Percentiles rank a stretch among this genome's conserved stretches.
Conservation (phyloP, 179 eudicot species). For the Beta macrorhiza region DNA sequence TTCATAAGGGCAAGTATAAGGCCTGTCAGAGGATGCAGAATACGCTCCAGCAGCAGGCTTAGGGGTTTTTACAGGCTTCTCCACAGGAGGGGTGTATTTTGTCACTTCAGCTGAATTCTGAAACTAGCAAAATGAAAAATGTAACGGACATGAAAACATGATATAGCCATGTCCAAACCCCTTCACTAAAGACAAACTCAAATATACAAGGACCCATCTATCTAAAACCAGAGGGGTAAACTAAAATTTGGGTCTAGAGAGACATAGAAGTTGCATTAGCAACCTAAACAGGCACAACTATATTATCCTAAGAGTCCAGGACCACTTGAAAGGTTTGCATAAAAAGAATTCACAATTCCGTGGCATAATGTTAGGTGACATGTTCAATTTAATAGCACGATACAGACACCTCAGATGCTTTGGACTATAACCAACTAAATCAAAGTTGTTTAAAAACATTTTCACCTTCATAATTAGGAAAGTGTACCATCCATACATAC, state of each 20-base stretch:
- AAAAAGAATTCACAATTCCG: background rate
- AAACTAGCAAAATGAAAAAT: slow-evolving; percentile 5
- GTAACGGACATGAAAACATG: background rate
- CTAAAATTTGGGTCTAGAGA: background rate
- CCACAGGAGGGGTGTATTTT: slow-evolving; percentile 60
- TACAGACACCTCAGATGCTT: background rate
- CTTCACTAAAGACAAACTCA: background rate
- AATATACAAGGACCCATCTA: background rate
- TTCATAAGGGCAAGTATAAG: slow-evolving; percentile 80
- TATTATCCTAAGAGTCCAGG: background rate
- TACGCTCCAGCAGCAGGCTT: slow-evolving; percentile 45
- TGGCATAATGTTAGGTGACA: background rate
- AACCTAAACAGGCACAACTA: background rate
- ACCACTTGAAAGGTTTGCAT: background rate
- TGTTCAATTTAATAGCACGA: background rate
- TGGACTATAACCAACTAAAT: background rate
- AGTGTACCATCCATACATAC: background rate
- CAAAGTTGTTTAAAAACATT: background rate
- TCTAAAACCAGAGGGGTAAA: background rate
- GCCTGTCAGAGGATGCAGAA: slow-evolving; percentile 71
- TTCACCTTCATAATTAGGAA: background rate
- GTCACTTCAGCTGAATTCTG: slow-evolving; percentile 47
- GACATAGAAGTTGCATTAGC: background rate
- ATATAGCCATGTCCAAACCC: background rate
- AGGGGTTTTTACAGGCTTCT: slow-evolving; percentile 65